Base-by-base conservation (phyloP, 441 rosid genomes). In the Gossypium laxum region DNA sequence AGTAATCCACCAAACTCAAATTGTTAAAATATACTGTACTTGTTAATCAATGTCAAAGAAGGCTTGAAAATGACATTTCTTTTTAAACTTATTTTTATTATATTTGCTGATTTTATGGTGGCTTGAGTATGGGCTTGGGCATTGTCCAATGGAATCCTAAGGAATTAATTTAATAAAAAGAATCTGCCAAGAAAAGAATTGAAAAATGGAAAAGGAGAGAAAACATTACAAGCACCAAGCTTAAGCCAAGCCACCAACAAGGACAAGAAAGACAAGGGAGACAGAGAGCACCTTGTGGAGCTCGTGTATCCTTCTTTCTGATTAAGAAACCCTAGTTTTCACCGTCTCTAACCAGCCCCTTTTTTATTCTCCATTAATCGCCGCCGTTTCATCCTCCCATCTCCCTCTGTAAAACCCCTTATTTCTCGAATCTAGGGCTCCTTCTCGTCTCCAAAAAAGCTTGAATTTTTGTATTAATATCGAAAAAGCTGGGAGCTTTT, bases 281-380 rank as follows among this genome's bases (percentile, higher is more conserved):
- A 70, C 67, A 56, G 67, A 71, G 75, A 54, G 79, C 56, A 74
- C 74, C 52, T 69, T 62, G 75, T 61, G 75, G 76, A 70, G 74
- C 55, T 73, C 66, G 71, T 21, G 79, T 78, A 22, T 64, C 57
- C 68, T 69, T 75, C 73, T 63, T 19, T 48, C 61, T 56, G 50
- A 69, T 75, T 45, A 72, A 4, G 41, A 81, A 77, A 64, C 80
- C 88, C 82, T 83, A 76, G 88, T 67, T 79, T 76, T 72, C 80
- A 73, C 80, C 85, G 81, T 76, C 76, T 34, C 41, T 48, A 30
- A 47, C 51, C 7, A 34, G 38, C 43, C 15, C 60, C 5, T 11
- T 34, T 45, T 52, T 6, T 1, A 10, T 15, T 14, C 17, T 14
- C 43, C 55, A 67, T n/a, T 17, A 43, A n/a, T 34, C 63, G 50